Conservation (phyloP, 352 stramenopile species). For the Aphanomyces stellatus region DNA sequence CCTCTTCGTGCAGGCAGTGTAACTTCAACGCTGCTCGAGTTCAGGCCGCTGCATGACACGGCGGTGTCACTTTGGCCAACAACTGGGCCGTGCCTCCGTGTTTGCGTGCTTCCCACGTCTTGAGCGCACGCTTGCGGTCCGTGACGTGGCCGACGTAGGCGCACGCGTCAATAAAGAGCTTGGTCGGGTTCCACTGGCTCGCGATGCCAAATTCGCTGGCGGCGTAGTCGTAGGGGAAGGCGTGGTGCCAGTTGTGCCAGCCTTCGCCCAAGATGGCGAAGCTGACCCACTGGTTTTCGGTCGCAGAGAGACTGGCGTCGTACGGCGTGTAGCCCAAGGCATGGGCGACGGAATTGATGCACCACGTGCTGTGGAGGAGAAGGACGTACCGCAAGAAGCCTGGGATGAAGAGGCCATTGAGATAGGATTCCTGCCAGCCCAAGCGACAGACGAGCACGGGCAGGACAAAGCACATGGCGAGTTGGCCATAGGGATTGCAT, state of each 20-base stretch:
- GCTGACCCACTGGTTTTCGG: conserved; percentile 96
- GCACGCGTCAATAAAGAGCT: conserved; percentile 94
- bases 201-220: conserved; percentile 95
- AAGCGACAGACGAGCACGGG: conserved; percentile 85
- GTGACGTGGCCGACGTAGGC: conserved; percentile 87
- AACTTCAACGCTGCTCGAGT: too few species aligned
- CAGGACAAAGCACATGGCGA: conserved; percentile 98
- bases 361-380: conserved; percentile 96
- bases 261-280: conserved; percentile 94
- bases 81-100: too few species aligned
- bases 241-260: conserved; percentile 99
- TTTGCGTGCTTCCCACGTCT: too few species aligned
- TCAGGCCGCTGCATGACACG: too few species aligned
- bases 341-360: conserved; percentile 97
- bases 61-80: too few species aligned
- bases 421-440: conserved; percentile 89
- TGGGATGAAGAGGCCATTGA: conserved; percentile 92
- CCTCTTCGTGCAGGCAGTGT: too few species aligned
- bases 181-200: conserved; percentile 97
- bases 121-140: conserved; percentile 94
- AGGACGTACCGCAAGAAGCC: conserved; percentile 91
- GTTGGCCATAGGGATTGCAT: conserved; percentile 94
- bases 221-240: conserved; percentile 99
- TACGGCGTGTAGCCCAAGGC: conserved; percentile 97
- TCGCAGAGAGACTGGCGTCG: conserved; percentile 89